Percentiles rank a stretch among this genome's conserved stretches.
phyloP scores from a whole-genome alignment of 2,329 filamentous ascomycete species.

The Hysterium pulicare region DNA sequence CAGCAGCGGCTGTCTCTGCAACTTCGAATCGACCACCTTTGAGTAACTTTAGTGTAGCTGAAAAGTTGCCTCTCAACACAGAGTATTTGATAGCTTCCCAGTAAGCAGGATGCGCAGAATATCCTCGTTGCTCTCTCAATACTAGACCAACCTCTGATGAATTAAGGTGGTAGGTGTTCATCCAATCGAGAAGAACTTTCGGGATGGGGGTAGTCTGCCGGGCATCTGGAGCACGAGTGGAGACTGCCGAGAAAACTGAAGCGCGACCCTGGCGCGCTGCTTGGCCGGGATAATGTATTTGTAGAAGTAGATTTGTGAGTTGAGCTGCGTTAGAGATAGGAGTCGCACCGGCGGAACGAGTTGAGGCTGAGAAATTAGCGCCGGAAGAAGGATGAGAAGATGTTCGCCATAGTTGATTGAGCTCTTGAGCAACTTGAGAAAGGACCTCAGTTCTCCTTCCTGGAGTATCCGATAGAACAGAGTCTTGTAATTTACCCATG shows the following conservation, averaged over 20 bases:
- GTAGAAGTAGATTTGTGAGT: slow-evolving; percentile 72
- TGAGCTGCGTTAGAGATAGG: slow-evolving; percentile 72
- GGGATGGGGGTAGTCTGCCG: slow-evolving; percentile 56
- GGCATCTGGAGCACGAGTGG: slow-evolving; percentile 17
- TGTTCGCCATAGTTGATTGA: slow-evolving; percentile 53
- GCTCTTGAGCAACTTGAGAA: slow-evolving; percentile 23
- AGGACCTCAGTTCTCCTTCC: slow-evolving; percentile 28
- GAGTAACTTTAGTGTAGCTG: slow-evolving; percentile 64
- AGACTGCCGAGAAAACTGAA: slow-evolving; percentile 23
- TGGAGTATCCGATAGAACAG: slow-evolving; percentile 28
- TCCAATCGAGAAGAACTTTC: slow-evolving; percentile 78
- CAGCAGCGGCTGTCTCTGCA: slow-evolving; percentile 62
- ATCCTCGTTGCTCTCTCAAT: slow-evolving; percentile 62
- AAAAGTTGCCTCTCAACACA: slow-evolving; percentile 67
- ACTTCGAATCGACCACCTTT: slow-evolving; percentile 74
- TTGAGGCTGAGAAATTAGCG: slow-evolving; percentile 14
- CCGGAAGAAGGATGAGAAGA: slow-evolving; percentile 10
- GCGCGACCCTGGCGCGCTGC: slow-evolving; percentile 18
- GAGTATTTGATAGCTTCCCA: slow-evolving; percentile 4
- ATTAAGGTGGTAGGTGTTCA: slow-evolving; percentile 70
- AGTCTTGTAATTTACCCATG: slow-evolving; percentile 45
- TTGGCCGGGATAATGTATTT: slow-evolving; percentile 64
- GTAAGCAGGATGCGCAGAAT: slow-evolving; percentile 29
- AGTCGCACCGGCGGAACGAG: slow-evolving; percentile 49
- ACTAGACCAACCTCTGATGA: slow-evolving; percentile 65